Conservation (phyloP, 2,329 filamentous ascomycete species). For the Talaromyces marneffei region DNA sequence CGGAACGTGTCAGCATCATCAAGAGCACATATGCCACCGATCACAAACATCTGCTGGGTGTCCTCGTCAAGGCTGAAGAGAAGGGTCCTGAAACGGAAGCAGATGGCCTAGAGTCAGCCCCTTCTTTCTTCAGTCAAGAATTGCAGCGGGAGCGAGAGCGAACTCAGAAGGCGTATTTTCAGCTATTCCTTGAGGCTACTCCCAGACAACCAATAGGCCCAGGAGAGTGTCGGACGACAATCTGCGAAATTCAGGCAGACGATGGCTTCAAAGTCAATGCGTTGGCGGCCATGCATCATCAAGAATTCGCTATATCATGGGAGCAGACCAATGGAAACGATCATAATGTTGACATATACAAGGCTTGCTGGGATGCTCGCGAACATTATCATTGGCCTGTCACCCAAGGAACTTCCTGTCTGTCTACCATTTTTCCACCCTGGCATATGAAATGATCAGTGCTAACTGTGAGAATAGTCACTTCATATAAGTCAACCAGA, state of each 20-base stretch:
- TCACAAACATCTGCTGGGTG: conserved; percentile 19
- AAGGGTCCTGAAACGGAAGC: conserved; percentile 23
- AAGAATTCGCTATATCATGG: conserved; percentile 36
- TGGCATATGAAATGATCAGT: background rate
- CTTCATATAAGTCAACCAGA: background rate
- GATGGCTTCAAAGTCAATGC: conserved; percentile 26
- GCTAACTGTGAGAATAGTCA: background rate
- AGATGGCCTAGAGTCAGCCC: conserved; percentile 18
- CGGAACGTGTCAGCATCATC: conserved; percentile 25
- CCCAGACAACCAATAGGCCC: background rate
- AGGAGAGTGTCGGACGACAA: background rate
- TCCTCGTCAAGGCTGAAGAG: conserved; percentile 26
- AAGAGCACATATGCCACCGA: conserved; percentile 23
- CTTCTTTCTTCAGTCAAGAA: conserved; percentile 25
- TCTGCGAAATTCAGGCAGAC: background rate
- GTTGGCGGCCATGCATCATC: conserved; percentile 21
- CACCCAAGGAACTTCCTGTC: background rate
- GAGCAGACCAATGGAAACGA: conserved; percentile 20
- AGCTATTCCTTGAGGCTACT: conserved; percentile 19
- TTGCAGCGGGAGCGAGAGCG: conserved; percentile 16
- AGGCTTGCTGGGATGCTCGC: background rate
- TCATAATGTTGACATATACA: conserved; percentile 30
- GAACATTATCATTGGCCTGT: conserved; percentile 5
- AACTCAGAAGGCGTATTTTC: conserved; percentile 16
- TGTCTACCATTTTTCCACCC: background rate